A percentile compares a stretch with the other conserved stretches of the same genome.
These are phyloP conservation scores for Xylaria telfairii DNA, from an alignment of 495 filamentous ascomycete genomes.

Conservation along the genomic window DNA sequence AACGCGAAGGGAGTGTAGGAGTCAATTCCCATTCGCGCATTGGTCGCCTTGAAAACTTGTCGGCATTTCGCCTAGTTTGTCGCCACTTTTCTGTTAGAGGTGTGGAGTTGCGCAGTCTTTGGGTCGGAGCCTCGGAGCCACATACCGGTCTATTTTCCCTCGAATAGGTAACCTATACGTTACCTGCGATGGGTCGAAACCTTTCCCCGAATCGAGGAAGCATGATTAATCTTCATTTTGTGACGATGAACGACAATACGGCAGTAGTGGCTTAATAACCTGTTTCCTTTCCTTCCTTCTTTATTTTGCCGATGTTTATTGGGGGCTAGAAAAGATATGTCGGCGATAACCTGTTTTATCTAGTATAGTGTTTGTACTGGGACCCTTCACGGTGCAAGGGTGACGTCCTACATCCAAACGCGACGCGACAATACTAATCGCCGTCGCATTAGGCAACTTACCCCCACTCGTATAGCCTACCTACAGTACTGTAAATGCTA, in stretches of 20 bases:
- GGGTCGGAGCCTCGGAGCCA: background rate
- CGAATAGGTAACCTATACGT: background rate
- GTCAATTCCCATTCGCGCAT: background rate
- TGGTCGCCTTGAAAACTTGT: background rate
- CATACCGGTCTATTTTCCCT: background rate
- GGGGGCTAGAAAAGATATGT: background rate
- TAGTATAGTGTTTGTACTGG: background rate
- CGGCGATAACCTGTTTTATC: background rate
- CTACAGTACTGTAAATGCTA: background rate
- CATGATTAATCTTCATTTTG: background rate
- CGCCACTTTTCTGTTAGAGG: background rate
- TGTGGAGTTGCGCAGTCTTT: conserved; percentile 9
- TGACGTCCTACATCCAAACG: background rate
- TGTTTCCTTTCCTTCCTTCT: background rate
- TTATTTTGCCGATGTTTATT: background rate
- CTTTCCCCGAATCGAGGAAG: background rate
- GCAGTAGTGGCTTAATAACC: background rate
- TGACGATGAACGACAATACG: background rate
- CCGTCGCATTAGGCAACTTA: background rate
- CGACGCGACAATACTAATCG: too few relatives aligned
- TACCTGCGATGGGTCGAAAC: background rate
- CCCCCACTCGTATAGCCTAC: background rate
- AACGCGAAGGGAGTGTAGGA: background rate
- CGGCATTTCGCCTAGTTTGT: background rate
- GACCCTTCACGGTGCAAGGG: background rate